Conservation (phyloP, 2,329 filamentous ascomycete species). For the Nemania sp. region DNA sequence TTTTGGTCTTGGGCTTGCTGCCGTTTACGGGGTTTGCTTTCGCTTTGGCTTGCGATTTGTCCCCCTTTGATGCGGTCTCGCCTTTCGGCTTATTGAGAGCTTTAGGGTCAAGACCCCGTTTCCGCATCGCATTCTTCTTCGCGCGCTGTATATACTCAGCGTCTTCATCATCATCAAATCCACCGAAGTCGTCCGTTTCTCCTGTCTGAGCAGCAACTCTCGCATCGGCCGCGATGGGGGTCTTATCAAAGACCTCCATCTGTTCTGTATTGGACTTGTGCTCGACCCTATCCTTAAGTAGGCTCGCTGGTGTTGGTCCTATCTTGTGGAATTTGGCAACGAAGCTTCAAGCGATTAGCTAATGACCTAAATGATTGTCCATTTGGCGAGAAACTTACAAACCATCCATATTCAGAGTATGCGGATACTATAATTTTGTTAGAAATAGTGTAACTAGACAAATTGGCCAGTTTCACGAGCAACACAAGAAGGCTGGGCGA, state of each 20-base stretch:
- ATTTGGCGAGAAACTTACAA: conserved; percentile 60
- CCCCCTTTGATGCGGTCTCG: conserved; percentile 14
- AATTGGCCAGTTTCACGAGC: no score
- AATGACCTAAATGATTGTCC: not conserved
- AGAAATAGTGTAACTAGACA: not conserved
- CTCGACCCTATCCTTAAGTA: conserved; percentile 43
- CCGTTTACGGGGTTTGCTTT: conserved; percentile 18
- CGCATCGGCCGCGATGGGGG: conserved; percentile 60
- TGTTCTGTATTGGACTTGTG: conserved; percentile 35
- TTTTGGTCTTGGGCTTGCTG: conserved; percentile 32
- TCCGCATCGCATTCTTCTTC: conserved; percentile 73
- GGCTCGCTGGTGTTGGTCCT: conserved; percentile 70
- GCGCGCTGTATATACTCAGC: conserved; percentile 70
- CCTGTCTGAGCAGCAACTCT: conserved; percentile 46
- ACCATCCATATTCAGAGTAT: conserved; percentile 84
- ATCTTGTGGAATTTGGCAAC: conserved; percentile 97
- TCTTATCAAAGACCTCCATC: conserved; percentile 64
- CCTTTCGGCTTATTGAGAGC: conserved; percentile 48
- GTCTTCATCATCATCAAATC: conserved; percentile 76
- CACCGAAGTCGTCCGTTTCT: conserved; percentile 64
- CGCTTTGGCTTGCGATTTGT: conserved; percentile 15
- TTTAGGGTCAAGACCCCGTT: conserved; percentile 73
- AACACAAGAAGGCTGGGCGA: no score
- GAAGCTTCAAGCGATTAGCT: conserved; percentile 41
- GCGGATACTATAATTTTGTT: conserved; percentile 20